Evolutionary conservation across 495 filamentous ascomycete species (phyloP), one percentile per base, ranked within the genome.

Genomic region (Trichoderma gamsii): DNA sequence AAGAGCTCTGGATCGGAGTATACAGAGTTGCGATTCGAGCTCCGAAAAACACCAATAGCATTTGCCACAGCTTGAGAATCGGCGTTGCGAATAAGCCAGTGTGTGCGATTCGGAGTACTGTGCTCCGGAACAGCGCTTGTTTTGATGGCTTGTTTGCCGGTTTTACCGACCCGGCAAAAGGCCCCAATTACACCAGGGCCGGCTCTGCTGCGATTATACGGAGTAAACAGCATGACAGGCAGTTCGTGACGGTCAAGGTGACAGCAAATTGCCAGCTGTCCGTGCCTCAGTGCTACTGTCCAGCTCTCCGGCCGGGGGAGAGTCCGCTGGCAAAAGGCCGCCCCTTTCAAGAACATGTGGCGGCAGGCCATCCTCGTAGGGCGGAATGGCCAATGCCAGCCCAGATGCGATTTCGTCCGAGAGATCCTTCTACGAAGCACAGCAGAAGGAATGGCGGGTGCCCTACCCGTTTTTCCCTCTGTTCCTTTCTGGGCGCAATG

Each of bases 401-500:
- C 23, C 21, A 29, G 23, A 61, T 61, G 56, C 56, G 56, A 61
- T 61, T 61, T 61, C 56, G 56, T 61, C 56, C 56, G 56, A 61
- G 35, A 46, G 56, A 61, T 61, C 25, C 56, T 61, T 61, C 56
- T 4, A 61, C 56, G n/a, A 11, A 52, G 49, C 49, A 23, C 27
- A 27, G 56, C 27, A 61, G 23, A 61, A 61, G 23, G 56, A 25
- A 56, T 56, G 27, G 56, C 56, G 23, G 56, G 25, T 61, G 56
- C 56, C 56, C n/a, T 29, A 61, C 15, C 56, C 56, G 23, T 61
- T 49, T 15, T 49, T 15, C 18, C 18, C 44, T n/a, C 8, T 29
- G 56, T 61, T 61, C 56, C 56, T 61, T 61, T 61, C 56, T 61
- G 27, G 56, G 56, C 56, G 23, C 23, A 61, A 61, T 61, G 56